phyloP scores from a whole-genome alignment of 1,284 basidiomycete species.

The Irpex sp. region DNA sequence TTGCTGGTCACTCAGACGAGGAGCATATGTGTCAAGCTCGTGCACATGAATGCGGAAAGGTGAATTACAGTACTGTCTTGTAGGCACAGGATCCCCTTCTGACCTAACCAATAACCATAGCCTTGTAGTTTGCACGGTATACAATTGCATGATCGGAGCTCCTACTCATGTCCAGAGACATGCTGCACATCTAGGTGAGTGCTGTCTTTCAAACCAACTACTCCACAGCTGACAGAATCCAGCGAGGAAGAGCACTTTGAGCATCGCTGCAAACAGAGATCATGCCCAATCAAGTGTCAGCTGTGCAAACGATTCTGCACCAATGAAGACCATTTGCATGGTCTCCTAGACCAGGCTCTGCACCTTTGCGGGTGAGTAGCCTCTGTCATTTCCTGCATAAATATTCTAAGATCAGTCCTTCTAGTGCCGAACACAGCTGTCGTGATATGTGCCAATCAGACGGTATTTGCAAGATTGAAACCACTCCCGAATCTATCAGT shows the following conservation, averaged over 20 bases:
- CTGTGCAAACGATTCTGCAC: slow-evolving; percentile 53
- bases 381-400: no score
- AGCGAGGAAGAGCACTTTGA: slow-evolving; percentile 43
- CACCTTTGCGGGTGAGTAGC: slow-evolving; percentile 61
- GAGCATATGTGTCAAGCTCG: slow-evolving; percentile 52
- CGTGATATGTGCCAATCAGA: slow-evolving; percentile 34
- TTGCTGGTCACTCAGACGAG: slow-evolving; percentile 37
- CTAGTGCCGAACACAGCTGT: slow-evolving; percentile 50
- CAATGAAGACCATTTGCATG: slow-evolving; percentile 49
- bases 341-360: slow-evolving; percentile 32
- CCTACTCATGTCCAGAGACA: slow-evolving; percentile 37
- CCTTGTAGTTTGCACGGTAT: slow-evolving; percentile 40
- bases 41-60: slow-evolving; percentile 54
- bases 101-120: slow-evolving; percentile 25
- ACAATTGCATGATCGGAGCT: slow-evolving; percentile 25
- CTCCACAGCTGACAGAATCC: background rate
- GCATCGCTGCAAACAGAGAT: slow-evolving; percentile 48
- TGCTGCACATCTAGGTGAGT: slow-evolving; percentile 44
- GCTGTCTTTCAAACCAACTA: background rate
- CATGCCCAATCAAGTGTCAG: slow-evolving; percentile 50
- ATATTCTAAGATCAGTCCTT: no score
- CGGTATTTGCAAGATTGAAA: slow-evolving; percentile 57
- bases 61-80: slow-evolving; percentile 17
- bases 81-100: background rate
- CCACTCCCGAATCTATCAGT: slow-evolving; percentile 52